Conservation (phyloP, 1,139 yeast genomes). For the Yamadazyma dendronema region DNA sequence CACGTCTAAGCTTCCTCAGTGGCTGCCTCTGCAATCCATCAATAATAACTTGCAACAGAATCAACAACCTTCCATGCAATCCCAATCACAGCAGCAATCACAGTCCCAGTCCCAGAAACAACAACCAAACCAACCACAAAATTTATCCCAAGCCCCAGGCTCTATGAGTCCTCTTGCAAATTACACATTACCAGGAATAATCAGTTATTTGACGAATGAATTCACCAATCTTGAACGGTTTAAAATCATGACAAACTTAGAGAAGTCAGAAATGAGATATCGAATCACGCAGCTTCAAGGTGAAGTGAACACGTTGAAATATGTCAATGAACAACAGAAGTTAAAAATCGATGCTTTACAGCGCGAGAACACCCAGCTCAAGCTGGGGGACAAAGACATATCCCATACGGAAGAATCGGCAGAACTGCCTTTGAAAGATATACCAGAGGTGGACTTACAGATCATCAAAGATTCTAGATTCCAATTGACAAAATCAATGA, state of each 20-base stretch:
- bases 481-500: slow-evolving; percentile 41
- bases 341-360: slow-evolving; percentile 30
- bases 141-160: not conserved
- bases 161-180: slow-evolving; percentile 25
- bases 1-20: slow-evolving; percentile 11
- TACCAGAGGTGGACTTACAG: slow-evolving; percentile 43
- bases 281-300: slow-evolving; percentile 54
- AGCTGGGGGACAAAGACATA: not conserved
- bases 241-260: slow-evolving; percentile 55
- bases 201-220: slow-evolving; percentile 59
- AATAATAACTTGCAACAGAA: slow-evolving; percentile 2
- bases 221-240: slow-evolving; percentile 58
- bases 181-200: slow-evolving; percentile 64
- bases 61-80: not conserved
- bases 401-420: not conserved
- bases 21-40: slow-evolving; percentile 11
- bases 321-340: slow-evolving; percentile 35
- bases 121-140: slow-evolving; percentile 4
- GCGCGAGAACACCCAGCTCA: slow-evolving; percentile 9
- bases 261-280: slow-evolving; percentile 55
- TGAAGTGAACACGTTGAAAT: slow-evolving; percentile 47
- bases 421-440: slow-evolving; percentile 7
- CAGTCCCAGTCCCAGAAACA: slow-evolving; percentile 6
- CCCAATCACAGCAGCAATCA: slow-evolving; percentile 12
- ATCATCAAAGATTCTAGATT: slow-evolving; percentile 38